These are phyloP conservation scores for Epichloe coenophiala DNA, from an alignment of 2,329 filamentous ascomycete genomes.

Conservation along the genomic window DNA sequence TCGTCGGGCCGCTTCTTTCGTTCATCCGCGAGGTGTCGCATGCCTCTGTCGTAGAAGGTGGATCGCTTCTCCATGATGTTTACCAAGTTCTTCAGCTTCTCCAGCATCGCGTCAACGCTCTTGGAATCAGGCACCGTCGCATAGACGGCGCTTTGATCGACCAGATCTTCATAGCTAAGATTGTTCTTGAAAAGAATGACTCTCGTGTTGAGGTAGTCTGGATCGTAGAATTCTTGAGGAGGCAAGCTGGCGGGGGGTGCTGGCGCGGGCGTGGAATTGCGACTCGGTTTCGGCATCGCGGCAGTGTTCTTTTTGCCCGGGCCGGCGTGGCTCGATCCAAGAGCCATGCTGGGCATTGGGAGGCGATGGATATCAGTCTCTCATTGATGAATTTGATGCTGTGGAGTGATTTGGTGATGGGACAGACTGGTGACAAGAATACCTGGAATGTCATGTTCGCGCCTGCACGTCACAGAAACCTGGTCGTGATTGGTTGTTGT, in stretches of 20 bases:
- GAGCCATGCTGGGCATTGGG: slow-evolving; percentile 33
- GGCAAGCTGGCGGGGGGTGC: slow-evolving; percentile 36
- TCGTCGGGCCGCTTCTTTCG: slow-evolving; percentile 50
- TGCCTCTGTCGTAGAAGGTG: slow-evolving; percentile 56
- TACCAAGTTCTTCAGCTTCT: slow-evolving; percentile 49
- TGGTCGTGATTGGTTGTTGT: too few species aligned
- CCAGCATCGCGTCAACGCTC: slow-evolving; percentile 49
- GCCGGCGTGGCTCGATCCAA: slow-evolving; percentile 44
- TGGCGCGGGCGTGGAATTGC: slow-evolving; percentile 58
- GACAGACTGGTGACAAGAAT: too few species aligned
- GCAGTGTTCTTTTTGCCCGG: slow-evolving; percentile 51
- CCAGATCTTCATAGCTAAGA: slow-evolving; percentile 54
- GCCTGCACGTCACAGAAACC: too few species aligned
- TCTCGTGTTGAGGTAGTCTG: slow-evolving; percentile 53
- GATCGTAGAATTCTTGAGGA: slow-evolving; percentile 40
- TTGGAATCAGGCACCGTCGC: slow-evolving; percentile 49
- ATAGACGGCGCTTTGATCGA: slow-evolving; percentile 46
- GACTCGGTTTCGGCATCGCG: slow-evolving; percentile 54
- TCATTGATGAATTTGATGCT: slow-evolving; percentile 2
- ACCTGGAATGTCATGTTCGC: too few species aligned
- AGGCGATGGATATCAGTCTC: slow-evolving; percentile 1
- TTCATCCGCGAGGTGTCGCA: slow-evolving; percentile 54
- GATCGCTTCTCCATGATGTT: slow-evolving; percentile 55
- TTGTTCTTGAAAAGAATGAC: slow-evolving; percentile 42
- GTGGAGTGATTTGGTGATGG: too few species aligned